A percentile compares a stretch with the other conserved stretches of the same genome.
Conservation (phyloP, 202 grass and related monocot genomes). For the Eragrostis tef region DNA sequence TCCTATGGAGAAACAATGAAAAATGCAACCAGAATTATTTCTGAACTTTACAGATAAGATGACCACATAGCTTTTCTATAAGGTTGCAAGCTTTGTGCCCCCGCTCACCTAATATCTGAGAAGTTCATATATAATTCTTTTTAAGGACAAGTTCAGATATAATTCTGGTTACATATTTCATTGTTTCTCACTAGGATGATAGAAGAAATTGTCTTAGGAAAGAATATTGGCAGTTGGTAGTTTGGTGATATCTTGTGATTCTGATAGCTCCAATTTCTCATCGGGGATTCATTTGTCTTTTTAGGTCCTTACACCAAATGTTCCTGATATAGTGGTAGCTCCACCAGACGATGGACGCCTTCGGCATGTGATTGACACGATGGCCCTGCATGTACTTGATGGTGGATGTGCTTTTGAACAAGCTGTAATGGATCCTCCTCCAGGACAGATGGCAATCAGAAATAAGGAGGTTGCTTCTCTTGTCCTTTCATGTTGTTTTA, state of each 20-base stretch:
- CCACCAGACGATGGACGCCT: slow-evolving; percentile 75
- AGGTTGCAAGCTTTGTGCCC: background rate
- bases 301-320: slow-evolving; percentile 96
- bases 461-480: slow-evolving; percentile 80
- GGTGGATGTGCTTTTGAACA: slow-evolving; percentile 99
- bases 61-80: background rate
- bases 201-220: background rate
- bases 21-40: no score
- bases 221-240: slow-evolving; percentile 34
- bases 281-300: slow-evolving; percentile 52
- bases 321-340: slow-evolving; percentile 89
- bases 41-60: no score
- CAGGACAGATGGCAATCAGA: slow-evolving; percentile 98
- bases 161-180: slow-evolving; percentile 7
- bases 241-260: no score
- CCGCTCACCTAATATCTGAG: slow-evolving; percentile 23
- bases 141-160: background rate
- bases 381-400: slow-evolving; percentile 94
- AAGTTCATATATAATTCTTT: background rate
- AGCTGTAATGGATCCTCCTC: slow-evolving; percentile 98
- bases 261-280: slow-evolving; percentile 28
- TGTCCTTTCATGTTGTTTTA: slow-evolving; percentile 36
- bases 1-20: no score
- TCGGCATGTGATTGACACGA: slow-evolving; percentile 87
- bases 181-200: slow-evolving; percentile 26